These are phyloP conservation scores for Talaromyces piceae DNA, from an alignment of 2,329 filamentous ascomycete species.

Conservation along the genomic window DNA sequence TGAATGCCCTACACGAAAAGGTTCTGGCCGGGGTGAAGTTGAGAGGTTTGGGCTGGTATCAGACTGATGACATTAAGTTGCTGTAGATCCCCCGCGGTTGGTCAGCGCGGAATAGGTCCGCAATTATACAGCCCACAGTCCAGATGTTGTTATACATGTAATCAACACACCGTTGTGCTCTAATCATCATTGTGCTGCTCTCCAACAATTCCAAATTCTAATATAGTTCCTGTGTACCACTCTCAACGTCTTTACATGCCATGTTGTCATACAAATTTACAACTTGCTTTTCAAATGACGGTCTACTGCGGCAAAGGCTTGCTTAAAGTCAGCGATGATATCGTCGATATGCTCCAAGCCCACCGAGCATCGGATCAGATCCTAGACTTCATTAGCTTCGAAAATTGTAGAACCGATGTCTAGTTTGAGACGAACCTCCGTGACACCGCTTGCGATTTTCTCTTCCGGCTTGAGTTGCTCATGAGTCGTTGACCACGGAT, in stretches of 20 bases:
- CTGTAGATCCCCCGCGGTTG: background rate
- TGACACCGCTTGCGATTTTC: slow-evolving; percentile 71
- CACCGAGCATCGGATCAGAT: slow-evolving; percentile 88
- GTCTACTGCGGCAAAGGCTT: background rate
- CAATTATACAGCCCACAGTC: too few species aligned
- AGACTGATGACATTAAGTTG: background rate
- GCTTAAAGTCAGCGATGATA: slow-evolving; percentile 77
- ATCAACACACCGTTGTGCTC: too few species aligned
- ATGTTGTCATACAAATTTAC: background rate
- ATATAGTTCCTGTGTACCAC: too few species aligned
- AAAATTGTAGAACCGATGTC: slow-evolving; percentile 76
- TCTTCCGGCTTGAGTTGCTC: slow-evolving; percentile 82
- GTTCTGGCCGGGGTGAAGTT: background rate
- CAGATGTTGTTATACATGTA: too few species aligned
- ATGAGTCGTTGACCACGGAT: slow-evolving; percentile 86
- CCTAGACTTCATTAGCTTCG: slow-evolving; percentile 50
- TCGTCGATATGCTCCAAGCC: slow-evolving; percentile 96
- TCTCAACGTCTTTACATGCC: too few species aligned
- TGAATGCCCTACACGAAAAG: too few species aligned
- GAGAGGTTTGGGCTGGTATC: background rate
- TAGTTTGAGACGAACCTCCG: slow-evolving; percentile 70
- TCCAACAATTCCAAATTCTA: too few species aligned
- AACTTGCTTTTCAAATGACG: background rate
- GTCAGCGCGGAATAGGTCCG: background rate
- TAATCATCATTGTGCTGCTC: too few species aligned